Evolutionary conservation across 2,329 filamentous ascomycete species (phyloP), one percentile per base, ranked within the genome.

Genomic region (Calonectria pauciramosa): DNA sequence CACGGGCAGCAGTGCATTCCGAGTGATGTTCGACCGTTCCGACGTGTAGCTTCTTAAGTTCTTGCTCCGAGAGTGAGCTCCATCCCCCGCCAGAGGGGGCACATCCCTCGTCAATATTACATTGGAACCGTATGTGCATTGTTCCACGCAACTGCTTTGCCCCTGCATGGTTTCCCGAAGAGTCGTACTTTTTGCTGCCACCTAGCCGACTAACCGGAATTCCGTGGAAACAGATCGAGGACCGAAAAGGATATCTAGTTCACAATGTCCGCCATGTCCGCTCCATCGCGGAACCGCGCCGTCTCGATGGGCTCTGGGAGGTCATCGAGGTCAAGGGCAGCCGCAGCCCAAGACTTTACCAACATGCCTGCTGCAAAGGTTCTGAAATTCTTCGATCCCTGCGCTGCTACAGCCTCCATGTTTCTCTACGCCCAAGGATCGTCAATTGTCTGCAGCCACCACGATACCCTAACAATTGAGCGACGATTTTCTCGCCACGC

Each of bases 391-490:
- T 95, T 98, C 80, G 94, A 97, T 80, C 94, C 97, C 72, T 97
- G 95, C 84, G 95, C 96, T 23, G 96, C 97, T 36, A 99, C 97
- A 6, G 95, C 94, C 2, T 95, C 95, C 30, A 94, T 97, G 88
- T 94, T 99, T 78, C 90, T 99, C 32, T 98, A 97, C 85, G 93
- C 95, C 30, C 91, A 99, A 84, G 94, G 95, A 38, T 93, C 93
- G 68, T 91, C 93, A 9, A 93, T 99, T 73, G 90, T 98, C 30
- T 97, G 96, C 84, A 93, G 96, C 38, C 96, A 98, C 82, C 96
- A 99, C 86, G 96, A 99, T 83, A 98, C 95, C 4, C 87, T 99
- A 70, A 95, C 94, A 23, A 93, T 99, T 78, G 96, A 99, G 82
- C 90, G 96, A 75, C 91, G 94, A 23, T 99, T 99, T 83, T 92